Conservation (phyloP, 305 asterid genomes). For the Caryopteris hybrid region DNA sequence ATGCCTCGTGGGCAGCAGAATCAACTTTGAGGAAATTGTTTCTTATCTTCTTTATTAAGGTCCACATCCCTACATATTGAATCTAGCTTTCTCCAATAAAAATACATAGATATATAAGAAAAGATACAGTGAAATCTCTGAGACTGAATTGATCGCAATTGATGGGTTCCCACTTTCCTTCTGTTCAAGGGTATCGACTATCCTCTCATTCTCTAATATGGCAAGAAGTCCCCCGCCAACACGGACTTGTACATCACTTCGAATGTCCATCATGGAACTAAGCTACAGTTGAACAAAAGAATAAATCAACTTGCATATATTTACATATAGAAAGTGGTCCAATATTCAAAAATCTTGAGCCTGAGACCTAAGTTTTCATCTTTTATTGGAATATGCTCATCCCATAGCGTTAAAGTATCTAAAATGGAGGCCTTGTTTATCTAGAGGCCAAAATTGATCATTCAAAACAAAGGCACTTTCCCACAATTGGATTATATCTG, state of each 20-base stretch:
- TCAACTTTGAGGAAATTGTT: conserved; percentile 91
- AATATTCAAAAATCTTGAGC: conserved; percentile 7
- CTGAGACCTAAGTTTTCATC: background rate
- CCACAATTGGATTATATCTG: background rate
- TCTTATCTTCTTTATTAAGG: conserved; percentile 55
- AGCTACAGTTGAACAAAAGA: conserved; percentile 47
- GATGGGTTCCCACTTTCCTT: conserved; percentile 67
- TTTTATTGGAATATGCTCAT: background rate
- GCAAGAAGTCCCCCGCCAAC: conserved; percentile 98
- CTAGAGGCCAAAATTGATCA: background rate
- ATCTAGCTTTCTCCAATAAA: conserved; percentile 14
- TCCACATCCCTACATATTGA: conserved; percentile 18
- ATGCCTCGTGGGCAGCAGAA: conserved; percentile 85
- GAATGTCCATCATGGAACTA: conserved; percentile 91
- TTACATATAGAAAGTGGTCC: conserved; percentile 3
- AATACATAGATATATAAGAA: conserved; percentile 14
- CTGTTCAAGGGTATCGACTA: conserved; percentile 69
- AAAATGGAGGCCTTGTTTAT: background rate
- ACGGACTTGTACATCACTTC: conserved; percentile 93
- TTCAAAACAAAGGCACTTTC: background rate
- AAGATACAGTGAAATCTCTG: conserved; percentile 89
- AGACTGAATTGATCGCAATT: conserved; percentile 65
- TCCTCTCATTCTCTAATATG: conserved; percentile 86
- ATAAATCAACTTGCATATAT: conserved; percentile 14
- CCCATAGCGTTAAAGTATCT: background rate